phyloP scores from a whole-genome alignment of 83 land plant genomes.

The Isoetes engelmannii region DNA sequence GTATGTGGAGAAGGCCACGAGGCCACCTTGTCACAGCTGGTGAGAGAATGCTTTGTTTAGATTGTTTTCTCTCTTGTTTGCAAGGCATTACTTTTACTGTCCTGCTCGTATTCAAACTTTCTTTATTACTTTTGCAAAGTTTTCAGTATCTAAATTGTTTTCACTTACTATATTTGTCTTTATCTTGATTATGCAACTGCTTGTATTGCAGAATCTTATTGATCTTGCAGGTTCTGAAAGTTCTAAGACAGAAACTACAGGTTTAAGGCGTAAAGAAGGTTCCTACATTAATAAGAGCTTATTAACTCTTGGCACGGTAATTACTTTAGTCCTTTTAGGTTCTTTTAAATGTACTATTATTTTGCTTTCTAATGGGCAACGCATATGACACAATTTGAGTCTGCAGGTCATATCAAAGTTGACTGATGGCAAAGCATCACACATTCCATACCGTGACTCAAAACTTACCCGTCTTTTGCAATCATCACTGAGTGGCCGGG shows the following conservation, averaged over 20 bases:
- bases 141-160: background rate
- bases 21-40: constrained; percentile 2
- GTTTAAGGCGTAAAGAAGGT: background rate
- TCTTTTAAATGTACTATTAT: background rate
- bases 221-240: constrained; percentile 1
- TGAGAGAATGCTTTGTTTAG: no score
- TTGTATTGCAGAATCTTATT: background rate
- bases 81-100: no score
- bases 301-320: constrained; percentile 1
- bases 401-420: constrained; percentile 14
- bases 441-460: constrained; percentile 15
- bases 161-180: background rate
- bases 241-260: background rate
- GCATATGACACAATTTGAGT: no score
- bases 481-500: constrained; percentile 72
- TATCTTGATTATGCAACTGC: background rate
- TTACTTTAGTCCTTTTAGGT: background rate
- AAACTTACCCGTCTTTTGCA: constrained; percentile 13
- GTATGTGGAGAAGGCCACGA: background rate
- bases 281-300: constrained; percentile 7
- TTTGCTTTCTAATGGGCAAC: no score
- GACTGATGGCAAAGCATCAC: constrained; percentile 15
- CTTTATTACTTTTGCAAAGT: no score
- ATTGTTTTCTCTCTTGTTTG: no score
- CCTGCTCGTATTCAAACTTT: no score